phyloP scores from a whole-genome alignment of 2,329 filamentous ascomycete species.

The Pseudogymnoascus pannorum region DNA sequence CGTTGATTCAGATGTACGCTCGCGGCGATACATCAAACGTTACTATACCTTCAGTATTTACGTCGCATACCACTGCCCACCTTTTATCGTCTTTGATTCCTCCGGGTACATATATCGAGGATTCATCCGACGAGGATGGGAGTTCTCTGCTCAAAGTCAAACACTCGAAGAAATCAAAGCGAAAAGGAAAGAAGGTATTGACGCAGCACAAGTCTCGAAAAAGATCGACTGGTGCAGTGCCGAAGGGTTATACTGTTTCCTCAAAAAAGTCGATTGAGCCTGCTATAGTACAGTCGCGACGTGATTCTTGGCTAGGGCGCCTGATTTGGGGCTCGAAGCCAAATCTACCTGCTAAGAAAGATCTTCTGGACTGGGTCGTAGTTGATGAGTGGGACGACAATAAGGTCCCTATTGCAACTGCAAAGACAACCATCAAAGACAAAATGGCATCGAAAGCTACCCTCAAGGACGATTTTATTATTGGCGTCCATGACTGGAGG shows the following conservation, averaged over 20 bases:
- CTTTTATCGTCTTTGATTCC: slow-evolving; percentile 82
- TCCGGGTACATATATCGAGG: slow-evolving; percentile 55
- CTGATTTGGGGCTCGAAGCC: neutral
- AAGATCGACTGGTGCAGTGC: slow-evolving; percentile 11
- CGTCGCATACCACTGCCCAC: slow-evolving; percentile 88
- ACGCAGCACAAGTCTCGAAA: slow-evolving; percentile 17
- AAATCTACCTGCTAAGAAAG: neutral
- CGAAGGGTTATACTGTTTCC: slow-evolving; percentile 2
- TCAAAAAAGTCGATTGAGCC: neutral
- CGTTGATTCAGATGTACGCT: slow-evolving; percentile 96
- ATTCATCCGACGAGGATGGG: slow-evolving; percentile 52
- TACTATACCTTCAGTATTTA: slow-evolving; percentile 90
- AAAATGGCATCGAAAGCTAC: slow-evolving; percentile 17
- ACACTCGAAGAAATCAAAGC: slow-evolving; percentile 29
- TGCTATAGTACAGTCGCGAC: neutral
- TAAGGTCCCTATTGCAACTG: slow-evolving; percentile 11
- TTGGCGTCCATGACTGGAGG: slow-evolving; percentile 82
- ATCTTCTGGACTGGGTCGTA: slow-evolving; percentile 58
- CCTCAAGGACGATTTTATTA: slow-evolving; percentile 61
- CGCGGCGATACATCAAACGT: slow-evolving; percentile 91
- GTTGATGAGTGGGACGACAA: slow-evolving; percentile 57
- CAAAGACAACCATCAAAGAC: slow-evolving; percentile 14
- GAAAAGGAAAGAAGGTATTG: slow-evolving; percentile 23
- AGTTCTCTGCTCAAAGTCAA: slow-evolving; percentile 49
- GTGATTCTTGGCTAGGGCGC: slow-evolving; percentile 1